Evolutionary conservation across 2,329 filamentous ascomycete genomes (phyloP).

Genomic region (Botrytis hyacinthi): DNA sequence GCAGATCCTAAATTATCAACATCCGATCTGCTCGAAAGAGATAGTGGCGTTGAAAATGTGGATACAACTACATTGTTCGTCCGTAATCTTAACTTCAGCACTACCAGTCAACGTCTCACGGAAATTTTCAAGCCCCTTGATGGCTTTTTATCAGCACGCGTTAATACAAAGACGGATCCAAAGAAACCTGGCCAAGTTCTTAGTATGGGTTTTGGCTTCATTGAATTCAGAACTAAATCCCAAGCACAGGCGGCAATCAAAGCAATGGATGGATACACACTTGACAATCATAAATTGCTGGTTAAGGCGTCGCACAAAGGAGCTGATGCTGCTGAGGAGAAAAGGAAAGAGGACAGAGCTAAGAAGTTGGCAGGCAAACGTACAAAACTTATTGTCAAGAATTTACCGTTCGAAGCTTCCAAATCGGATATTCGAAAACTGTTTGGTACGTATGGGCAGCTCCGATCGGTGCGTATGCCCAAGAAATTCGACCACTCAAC

Average conservation of each 20-base stretch:
- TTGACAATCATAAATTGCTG: constrained; percentile 83
- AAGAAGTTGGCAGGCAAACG: constrained; percentile 74
- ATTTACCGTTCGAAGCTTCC: constrained; percentile 90
- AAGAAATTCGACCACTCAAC: constrained; percentile 90
- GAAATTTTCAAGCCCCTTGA: constrained; percentile 78
- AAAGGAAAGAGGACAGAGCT: constrained; percentile 75
- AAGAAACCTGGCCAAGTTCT: constrained; percentile 84
- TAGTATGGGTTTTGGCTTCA: constrained; percentile 97
- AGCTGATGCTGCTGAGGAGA: constrained; percentile 82
- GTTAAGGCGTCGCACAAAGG: constrained; percentile 87
- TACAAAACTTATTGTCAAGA: constrained; percentile 97
- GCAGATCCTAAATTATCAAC: constrained; percentile 59
- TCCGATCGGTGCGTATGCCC: constrained; percentile 88
- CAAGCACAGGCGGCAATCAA: constrained; percentile 77
- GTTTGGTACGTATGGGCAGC: constrained; percentile 85
- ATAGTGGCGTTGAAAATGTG: constrained; percentile 50
- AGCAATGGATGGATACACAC: constrained; percentile 82
- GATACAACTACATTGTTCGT: constrained; percentile 86
- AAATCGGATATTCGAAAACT: constrained; percentile 89
- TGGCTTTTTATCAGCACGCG: constrained; percentile 83
- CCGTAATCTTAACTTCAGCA: constrained; percentile 90
- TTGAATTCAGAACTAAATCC: constrained; percentile 77
- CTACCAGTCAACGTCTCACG: constrained; percentile 71
- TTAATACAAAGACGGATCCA: constrained; percentile 92
- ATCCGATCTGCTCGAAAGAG: constrained; percentile 64